These are phyloP conservation scores for Penicillium sp. DNA, from an alignment of 2,329 filamentous ascomycete species.

Conservation along the genomic window DNA sequence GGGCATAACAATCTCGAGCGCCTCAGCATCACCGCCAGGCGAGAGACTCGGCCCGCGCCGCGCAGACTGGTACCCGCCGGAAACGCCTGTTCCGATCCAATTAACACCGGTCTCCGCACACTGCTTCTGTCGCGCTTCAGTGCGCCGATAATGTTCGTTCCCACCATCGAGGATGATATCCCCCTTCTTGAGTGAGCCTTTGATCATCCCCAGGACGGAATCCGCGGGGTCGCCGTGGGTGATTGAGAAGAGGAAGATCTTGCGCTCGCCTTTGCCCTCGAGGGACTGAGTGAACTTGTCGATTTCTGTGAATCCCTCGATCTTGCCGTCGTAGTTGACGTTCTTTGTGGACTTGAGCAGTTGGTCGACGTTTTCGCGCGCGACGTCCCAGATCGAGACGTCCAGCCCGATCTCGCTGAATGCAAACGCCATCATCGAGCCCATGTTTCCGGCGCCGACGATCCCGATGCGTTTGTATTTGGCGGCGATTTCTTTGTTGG, in stretches of 20 bases:
- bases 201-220: conserved; percentile 44
- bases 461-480: conserved; percentile 45
- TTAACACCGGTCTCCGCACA: conserved; percentile 62
- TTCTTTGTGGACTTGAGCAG: conserved; percentile 31
- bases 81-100: conserved; percentile 72
- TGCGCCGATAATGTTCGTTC: conserved; percentile 70
- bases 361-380: conserved; percentile 40
- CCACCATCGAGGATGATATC: conserved; percentile 73
- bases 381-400: conserved; percentile 47
- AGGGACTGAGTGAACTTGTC: conserved; percentile 42
- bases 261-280: conserved; percentile 35
- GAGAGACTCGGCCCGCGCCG: conserved; percentile 70
- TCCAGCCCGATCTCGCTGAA: conserved; percentile 46
- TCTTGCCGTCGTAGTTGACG: conserved; percentile 35
- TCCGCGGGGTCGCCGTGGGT: conserved; percentile 47
- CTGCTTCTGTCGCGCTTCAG: conserved; percentile 65
- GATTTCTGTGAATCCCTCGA: conserved; percentile 41
- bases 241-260: conserved; percentile 48
- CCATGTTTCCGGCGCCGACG: conserved; percentile 49
- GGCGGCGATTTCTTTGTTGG: conserved; percentile 16
- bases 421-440: conserved; percentile 49
- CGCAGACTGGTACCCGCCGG: conserved; percentile 71
- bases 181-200: conserved; percentile 58
- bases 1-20: conserved; percentile 64
- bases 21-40: conserved; percentile 64